phyloP scores from a whole-genome alignment of 306 rosid genomes.

The Lablab purpureus region DNA sequence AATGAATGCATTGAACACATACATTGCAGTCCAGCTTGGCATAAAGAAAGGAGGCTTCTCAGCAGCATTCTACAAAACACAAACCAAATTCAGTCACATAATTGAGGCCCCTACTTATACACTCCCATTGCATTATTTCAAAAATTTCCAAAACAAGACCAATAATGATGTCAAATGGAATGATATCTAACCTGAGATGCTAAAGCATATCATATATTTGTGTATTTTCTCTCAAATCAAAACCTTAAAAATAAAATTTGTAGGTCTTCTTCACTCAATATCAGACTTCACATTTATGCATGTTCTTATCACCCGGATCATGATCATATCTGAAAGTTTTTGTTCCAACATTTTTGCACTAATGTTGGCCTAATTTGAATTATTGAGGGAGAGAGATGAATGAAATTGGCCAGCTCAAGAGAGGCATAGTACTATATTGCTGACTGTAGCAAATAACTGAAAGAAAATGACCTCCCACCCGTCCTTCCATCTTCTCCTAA shows the following conservation, averaged over 20 bases:
- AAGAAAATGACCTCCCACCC: constrained; percentile 79
- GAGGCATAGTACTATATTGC: constrained; percentile 48
- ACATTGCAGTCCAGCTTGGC: constrained; percentile 93
- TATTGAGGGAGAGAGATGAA: constrained; percentile 33
- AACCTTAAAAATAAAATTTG: no score
- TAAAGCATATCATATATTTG: no score
- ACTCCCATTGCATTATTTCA: constrained; percentile 4
- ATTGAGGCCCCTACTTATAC: constrained; percentile 24
- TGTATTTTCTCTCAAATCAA: no score
- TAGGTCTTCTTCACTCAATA: no score
- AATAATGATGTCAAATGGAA: constrained; percentile 25
- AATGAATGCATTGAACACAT: constrained; percentile 66
- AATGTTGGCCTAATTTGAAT: constrained; percentile 31
- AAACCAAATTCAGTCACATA: constrained; percentile 1
- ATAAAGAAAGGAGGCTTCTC: constrained; percentile 91
- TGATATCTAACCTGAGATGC: neutral
- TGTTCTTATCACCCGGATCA: neutral
- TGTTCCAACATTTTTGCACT: neutral
- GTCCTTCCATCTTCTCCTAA: constrained; percentile 51
- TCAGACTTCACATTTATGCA: no score
- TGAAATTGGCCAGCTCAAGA: constrained; percentile 54
- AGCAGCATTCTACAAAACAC: constrained; percentile 76
- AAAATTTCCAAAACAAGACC: constrained; percentile 5
- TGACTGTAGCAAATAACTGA: constrained; percentile 65
- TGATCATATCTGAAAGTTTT: neutral